Evolutionary conservation across 2,329 filamentous ascomycete species (phyloP).

Genomic region (Colletotrichum cuscutae): DNA sequence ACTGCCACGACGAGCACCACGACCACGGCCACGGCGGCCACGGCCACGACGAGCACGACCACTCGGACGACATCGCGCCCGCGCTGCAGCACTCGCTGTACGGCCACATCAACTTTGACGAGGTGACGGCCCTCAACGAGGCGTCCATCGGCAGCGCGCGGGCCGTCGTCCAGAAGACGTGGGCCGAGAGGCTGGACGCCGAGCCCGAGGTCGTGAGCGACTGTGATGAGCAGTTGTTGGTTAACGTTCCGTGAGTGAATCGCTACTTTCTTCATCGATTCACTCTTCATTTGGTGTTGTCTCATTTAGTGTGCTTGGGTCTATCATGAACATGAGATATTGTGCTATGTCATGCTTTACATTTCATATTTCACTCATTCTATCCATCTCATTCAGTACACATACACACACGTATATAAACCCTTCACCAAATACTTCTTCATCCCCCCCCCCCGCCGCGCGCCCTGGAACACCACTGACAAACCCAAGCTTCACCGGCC

Average conservation of each 20-base stretch:
- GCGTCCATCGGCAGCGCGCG: conserved; percentile 73
- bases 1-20: conserved; percentile 63
- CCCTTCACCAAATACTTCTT: background rate
- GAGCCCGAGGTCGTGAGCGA: conserved; percentile 85
- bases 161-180: conserved; percentile 88
- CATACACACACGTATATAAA: too few species aligned
- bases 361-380: too few species aligned
- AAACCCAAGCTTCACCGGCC: conserved; percentile 81
- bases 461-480: background rate
- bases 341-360: too few species aligned
- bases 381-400: too few species aligned
- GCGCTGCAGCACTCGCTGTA: conserved; percentile 92
- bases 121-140: conserved; percentile 88
- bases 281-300: too few species aligned
- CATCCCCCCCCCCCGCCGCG: too few species aligned
- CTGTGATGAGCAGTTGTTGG: conserved; percentile 91
- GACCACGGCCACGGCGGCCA: conserved; percentile 62
- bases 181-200: conserved; percentile 79
- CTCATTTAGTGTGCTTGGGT: too few species aligned
- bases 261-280: too few species aligned
- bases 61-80: conserved; percentile 91
- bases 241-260: conserved; percentile 82
- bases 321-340: too few species aligned
- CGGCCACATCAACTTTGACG: conserved; percentile 89
- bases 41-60: conserved; percentile 78